Evolutionary conservation across 202 grass and related monocot species (phyloP), one percentile per base, ranked within the genome.

Genomic region (Saccharum hybrid): DNA sequence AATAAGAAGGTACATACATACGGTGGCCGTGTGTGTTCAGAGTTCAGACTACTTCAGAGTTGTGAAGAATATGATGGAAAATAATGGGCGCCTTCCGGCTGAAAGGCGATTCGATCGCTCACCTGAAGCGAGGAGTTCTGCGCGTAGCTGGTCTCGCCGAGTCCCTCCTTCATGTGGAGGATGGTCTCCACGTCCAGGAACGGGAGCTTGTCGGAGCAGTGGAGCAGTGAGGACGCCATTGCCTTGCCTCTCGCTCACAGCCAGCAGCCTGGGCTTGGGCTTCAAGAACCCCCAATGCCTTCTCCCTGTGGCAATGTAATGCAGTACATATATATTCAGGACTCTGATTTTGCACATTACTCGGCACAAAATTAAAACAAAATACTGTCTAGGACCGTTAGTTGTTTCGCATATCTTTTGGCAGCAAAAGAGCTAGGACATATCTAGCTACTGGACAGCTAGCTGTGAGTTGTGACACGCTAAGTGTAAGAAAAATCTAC

Each of bases 71-170:
- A 36, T 2, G 2, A 34, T 13, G 3, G 23, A 37, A 45, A 37
- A 36, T 5, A 37, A 75, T 21, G 63, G 33, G 48, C 1, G n/a
- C 65, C 45, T 43, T 45, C 45, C 12, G 26, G 15, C 40, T 80
- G 10, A 26, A 57, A 68, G 9, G 37, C 15, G 3, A 13, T 21
- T 49, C 16, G 16, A 16, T 18, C 12, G 57, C 65, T 22, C 13
- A 90, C 95, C 92, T 98, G 96, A 76, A 98, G 91, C 43, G 91
- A 96, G 2, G 93, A 98, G 83, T 98, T 98, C 83, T 89, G 93
- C 7, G 96, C 96, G 86, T 98, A 98, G 76, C 93, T 98, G 72
- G 79, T 88, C 85, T 98, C 92, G 81, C 88, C 96, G 19, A 96
- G 81, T 10, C 96, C 96, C 87, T 90, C 89, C 61, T 96, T 98